phyloP scores from a whole-genome alignment of 2,329 filamentous ascomycete genomes.

The Hypoxylon sp. region DNA sequence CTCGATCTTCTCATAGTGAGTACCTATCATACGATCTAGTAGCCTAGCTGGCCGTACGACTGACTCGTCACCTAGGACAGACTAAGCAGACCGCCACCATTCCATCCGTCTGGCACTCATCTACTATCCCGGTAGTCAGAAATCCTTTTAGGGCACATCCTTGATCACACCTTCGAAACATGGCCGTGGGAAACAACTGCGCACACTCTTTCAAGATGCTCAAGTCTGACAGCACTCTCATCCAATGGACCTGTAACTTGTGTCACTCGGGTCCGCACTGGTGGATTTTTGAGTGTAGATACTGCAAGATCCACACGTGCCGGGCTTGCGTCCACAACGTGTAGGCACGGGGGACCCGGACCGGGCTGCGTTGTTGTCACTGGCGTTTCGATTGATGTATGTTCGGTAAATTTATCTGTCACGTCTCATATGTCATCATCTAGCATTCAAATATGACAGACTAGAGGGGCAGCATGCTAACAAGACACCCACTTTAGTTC shows the following conservation, averaged over 20 bases:
- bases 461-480: slow-evolving; percentile 34
- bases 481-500: slow-evolving; percentile 30
- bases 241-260: slow-evolving; percentile 76
- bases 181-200: slow-evolving; percentile 71
- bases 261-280: slow-evolving; percentile 76
- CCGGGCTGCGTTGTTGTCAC: slow-evolving; percentile 33
- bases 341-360: slow-evolving; percentile 46
- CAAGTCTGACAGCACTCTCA: slow-evolving; percentile 75
- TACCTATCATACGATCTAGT: slow-evolving; percentile 10
- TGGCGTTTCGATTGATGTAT: slow-evolving; percentile 36
- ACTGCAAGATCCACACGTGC: slow-evolving; percentile 77
- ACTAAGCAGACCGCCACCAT: slow-evolving; percentile 21
- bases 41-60: slow-evolving; percentile 7
- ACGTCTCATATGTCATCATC: slow-evolving; percentile 44
- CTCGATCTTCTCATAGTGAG: slow-evolving; percentile 31
- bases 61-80: slow-evolving; percentile 30
- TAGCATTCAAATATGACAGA: slow-evolving; percentile 37
- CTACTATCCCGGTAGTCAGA: slow-evolving; percentile 16
- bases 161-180: slow-evolving; percentile 51
- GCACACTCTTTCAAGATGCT: slow-evolving; percentile 75
- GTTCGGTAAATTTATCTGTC: slow-evolving; percentile 36
- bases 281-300: slow-evolving; percentile 78
- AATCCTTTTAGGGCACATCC: slow-evolving; percentile 28
- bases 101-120: slow-evolving; percentile 21
- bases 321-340: slow-evolving; percentile 68